These are phyloP conservation scores for Tilletia horrida DNA, from an alignment of 1,284 basidiomycete genomes.

Conservation along the genomic window DNA sequence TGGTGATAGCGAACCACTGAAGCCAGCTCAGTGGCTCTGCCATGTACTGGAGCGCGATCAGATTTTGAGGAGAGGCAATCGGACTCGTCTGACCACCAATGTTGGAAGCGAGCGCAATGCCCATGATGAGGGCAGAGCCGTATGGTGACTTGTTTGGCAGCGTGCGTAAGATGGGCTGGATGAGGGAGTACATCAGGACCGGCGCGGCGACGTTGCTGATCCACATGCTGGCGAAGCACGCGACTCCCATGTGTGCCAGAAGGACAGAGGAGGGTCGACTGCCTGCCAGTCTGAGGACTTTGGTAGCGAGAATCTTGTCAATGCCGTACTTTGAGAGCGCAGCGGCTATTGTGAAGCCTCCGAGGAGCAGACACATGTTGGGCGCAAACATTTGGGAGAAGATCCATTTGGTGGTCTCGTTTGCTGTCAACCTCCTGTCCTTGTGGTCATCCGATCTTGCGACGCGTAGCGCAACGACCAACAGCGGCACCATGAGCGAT, in stretches of 20 bases:
- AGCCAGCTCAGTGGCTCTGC: constrained; percentile 81
- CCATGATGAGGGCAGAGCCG: constrained; percentile 85
- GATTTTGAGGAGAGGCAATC: constrained; percentile 88
- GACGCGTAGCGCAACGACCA: constrained; percentile 84
- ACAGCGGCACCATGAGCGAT: constrained; percentile 79
- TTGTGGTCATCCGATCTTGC: constrained; percentile 67
- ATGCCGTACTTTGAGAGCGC: constrained; percentile 96
- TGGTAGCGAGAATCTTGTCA: constrained; percentile 83
- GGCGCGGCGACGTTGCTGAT: constrained; percentile 98
- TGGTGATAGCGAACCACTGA: constrained; percentile 87
- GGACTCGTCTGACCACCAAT: constrained; percentile 96
- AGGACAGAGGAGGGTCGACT: constrained; percentile 80
- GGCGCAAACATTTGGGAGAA: constrained; percentile 69
- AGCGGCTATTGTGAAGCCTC: constrained; percentile 97
- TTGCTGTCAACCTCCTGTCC: constrained; percentile 63
- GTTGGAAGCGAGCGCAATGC: constrained; percentile 93
- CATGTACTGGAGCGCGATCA: constrained; percentile 88
- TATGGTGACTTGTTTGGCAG: constrained; percentile 83
- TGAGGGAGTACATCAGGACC: constrained; percentile 94
- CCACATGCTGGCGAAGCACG: constrained; percentile 99
- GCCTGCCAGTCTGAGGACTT: constrained; percentile 84
- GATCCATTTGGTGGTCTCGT: constrained; percentile 75
- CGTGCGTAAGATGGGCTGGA: constrained; percentile 89
- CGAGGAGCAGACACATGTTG: constrained; percentile 73
- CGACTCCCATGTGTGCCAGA: constrained; percentile 90